Conservation (phyloP, 2,329 filamentous ascomycete genomes). For the Apiospora marii region DNA sequence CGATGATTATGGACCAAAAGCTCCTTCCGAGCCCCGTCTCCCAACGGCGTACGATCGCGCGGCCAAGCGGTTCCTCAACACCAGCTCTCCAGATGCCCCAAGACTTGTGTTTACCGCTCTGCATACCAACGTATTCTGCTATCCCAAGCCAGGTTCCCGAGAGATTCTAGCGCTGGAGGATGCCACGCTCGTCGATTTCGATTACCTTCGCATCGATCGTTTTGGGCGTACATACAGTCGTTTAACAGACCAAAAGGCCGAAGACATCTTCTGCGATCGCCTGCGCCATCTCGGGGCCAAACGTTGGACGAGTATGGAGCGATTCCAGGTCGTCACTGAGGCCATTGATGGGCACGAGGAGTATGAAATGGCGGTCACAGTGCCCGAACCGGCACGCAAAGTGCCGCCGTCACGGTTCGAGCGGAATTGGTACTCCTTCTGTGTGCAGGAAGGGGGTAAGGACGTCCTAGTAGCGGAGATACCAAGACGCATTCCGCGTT, state of each 20-base stretch:
- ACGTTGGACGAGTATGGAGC: neutral
- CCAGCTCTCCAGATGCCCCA: neutral
- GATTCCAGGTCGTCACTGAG: neutral
- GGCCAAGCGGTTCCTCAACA: neutral
- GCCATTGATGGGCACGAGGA: neutral
- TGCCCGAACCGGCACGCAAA: neutral
- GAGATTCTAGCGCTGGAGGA: neutral
- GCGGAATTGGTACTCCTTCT: neutral
- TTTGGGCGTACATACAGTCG: neutral
- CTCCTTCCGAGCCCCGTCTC: neutral
- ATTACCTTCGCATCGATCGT: neutral
- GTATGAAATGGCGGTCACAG: neutral
- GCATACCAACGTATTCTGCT: neutral
- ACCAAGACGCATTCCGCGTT: neutral
- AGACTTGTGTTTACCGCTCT: neutral
- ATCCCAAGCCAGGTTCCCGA: neutral
- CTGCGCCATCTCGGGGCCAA: neutral
- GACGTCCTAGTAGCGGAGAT: neutral
- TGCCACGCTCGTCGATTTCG: neutral
- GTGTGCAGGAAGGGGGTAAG: neutral
- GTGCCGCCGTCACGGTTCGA: neutral
- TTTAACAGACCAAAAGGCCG: neutral
- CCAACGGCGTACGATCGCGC: neutral
- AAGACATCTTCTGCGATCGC: neutral
- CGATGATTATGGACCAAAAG: neutral